These are phyloP conservation scores for Amauroascus verrucosus DNA, from an alignment of 2,329 filamentous ascomycete genomes.

Conservation along the genomic window DNA sequence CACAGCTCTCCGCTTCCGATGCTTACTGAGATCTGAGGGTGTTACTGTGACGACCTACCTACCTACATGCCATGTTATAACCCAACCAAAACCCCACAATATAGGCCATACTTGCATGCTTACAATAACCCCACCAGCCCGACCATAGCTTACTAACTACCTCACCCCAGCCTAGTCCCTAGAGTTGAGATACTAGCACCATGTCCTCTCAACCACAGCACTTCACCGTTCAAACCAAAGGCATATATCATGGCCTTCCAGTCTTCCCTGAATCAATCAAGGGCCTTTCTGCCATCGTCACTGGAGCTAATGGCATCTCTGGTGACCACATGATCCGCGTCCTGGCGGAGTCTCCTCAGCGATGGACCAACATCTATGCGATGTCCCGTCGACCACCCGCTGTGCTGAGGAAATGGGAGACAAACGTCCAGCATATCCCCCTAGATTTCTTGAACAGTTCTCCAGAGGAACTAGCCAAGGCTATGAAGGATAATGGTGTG, in stretches of 20 bases:
- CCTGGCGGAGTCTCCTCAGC: slow-evolving; percentile 37
- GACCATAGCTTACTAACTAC: too few species aligned
- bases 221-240: slow-evolving; percentile 19
- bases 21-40: too few species aligned
- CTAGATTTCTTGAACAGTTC: slow-evolving; percentile 28
- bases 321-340: slow-evolving; percentile 44
- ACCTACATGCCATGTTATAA: too few species aligned
- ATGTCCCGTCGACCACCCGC: slow-evolving; percentile 40
- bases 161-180: too few species aligned
- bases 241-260: slow-evolving; percentile 44
- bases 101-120: too few species aligned
- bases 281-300: slow-evolving; percentile 43
- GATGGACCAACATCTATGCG: slow-evolving; percentile 46
- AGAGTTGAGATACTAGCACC: not conserved
- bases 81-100: too few species aligned
- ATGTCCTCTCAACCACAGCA: slow-evolving; percentile 1
- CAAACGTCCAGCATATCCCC: slow-evolving; percentile 36
- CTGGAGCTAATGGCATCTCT: slow-evolving; percentile 46
- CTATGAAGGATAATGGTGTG: slow-evolving; percentile 21
- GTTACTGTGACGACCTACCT: too few species aligned
- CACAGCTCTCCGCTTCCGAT: too few species aligned
- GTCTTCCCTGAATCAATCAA: slow-evolving; percentile 36
- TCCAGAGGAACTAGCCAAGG: slow-evolving; percentile 23
- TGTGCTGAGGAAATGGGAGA: slow-evolving; percentile 27
- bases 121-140: too few species aligned